Evolutionary conservation across 1,284 basidiomycete genomes (phyloP).

Genomic region (Hortiboletus rubellus): DNA sequence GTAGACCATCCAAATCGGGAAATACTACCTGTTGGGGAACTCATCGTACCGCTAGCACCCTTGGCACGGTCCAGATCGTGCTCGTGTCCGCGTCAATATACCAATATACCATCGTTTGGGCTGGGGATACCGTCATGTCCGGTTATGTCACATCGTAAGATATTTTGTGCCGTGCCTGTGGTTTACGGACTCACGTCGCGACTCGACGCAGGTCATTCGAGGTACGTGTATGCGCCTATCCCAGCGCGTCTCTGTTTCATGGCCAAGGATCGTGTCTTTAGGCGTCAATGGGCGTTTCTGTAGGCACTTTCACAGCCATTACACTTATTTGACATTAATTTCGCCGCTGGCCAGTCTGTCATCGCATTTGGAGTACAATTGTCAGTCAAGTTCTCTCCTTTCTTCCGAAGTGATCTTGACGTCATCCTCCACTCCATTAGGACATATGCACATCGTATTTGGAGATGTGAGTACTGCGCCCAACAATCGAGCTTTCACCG

Average conservation of each 20-base stretch:
- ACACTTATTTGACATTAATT: background rate
- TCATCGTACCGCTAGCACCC: conserved; percentile 17
- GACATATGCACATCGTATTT: conserved; percentile 35
- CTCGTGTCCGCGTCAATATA: conserved; percentile 35
- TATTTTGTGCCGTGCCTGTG: background rate
- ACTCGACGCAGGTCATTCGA: conserved; percentile 24
- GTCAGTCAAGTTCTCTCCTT: conserved; percentile 18
- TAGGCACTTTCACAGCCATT: conserved; percentile 2
- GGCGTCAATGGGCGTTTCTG: conserved; percentile 34
- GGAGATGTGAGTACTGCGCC: conserved; percentile 29
- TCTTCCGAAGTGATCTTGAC: background rate
- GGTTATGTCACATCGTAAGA: conserved; percentile 31
- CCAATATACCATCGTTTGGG: conserved; percentile 35
- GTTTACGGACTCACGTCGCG: background rate
- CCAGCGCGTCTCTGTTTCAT: background rate
- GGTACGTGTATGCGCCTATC: conserved; percentile 18
- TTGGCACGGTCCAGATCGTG: conserved; percentile 31
- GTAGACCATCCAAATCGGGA: conserved; percentile 6
- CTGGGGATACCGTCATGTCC: conserved; percentile 24
- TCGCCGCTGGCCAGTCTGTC: conserved; percentile 19
- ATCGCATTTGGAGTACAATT: conserved; percentile 35
- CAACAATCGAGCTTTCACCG: background rate
- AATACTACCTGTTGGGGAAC: background rate
- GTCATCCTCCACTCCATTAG: conserved; percentile 11
- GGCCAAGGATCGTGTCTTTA: background rate